Conservation (phyloP, 768 basidiomycete genomes). For the Mycena leptocephala region DNA sequence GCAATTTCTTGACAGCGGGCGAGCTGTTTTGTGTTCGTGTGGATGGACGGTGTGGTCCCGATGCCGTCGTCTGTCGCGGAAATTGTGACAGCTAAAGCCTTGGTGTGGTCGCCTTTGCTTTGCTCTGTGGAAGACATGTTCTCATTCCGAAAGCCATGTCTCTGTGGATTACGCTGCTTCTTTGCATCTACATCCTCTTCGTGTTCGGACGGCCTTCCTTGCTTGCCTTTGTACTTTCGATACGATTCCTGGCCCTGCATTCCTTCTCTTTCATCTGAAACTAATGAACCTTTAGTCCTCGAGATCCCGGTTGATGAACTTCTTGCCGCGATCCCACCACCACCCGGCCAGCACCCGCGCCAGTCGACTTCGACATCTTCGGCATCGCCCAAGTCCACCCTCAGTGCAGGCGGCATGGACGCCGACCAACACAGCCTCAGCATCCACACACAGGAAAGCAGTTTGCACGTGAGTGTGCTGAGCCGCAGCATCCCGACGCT, state of each 20-base stretch:
- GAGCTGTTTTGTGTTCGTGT: too few relatives aligned
- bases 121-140: too few relatives aligned
- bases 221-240: not conserved
- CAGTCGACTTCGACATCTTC: slow-evolving; percentile 37
- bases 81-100: too few relatives aligned
- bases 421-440: slow-evolving; percentile 58
- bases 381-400: slow-evolving; percentile 27
- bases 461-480: slow-evolving; percentile 62
- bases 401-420: slow-evolving; percentile 51
- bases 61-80: too few relatives aligned
- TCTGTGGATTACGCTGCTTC: too few relatives aligned
- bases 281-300: slow-evolving; percentile 66
- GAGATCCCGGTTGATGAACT: slow-evolving; percentile 88
- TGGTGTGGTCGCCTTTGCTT: too few relatives aligned
- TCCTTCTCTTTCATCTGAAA: not conserved
- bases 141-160: too few relatives aligned
- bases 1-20: too few relatives aligned
- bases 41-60: too few relatives aligned
- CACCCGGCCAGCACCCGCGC: slow-evolving; percentile 28
- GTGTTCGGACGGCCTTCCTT: too few relatives aligned
- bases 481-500: slow-evolving; percentile 50
- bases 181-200: too few relatives aligned
- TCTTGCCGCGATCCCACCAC: slow-evolving; percentile 59
- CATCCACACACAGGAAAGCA: slow-evolving; percentile 55
- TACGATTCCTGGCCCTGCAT: too few relatives aligned